phyloP scores from a whole-genome alignment of 106 monocot species.

The Platanthera zijinensis region DNA sequence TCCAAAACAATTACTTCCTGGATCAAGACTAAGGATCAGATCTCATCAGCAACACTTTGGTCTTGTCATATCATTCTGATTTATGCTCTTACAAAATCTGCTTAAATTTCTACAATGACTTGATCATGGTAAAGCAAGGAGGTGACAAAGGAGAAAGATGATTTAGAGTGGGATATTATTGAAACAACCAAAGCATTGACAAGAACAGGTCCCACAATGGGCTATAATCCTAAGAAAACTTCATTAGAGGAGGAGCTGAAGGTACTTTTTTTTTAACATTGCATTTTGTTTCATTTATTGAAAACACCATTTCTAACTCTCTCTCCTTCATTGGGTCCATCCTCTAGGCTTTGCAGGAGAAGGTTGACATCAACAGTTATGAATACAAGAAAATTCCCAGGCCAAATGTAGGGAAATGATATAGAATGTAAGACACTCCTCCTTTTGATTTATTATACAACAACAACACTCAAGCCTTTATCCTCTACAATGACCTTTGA shows the following conservation, averaged over 20 bases:
- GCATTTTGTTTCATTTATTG: not conserved
- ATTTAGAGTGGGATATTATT: slow-evolving; percentile 84
- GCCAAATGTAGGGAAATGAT: slow-evolving; percentile 34
- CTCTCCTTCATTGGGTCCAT: not conserved
- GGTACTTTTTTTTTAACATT: slow-evolving; percentile 22
- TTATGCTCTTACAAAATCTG: not conserved
- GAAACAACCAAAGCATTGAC: slow-evolving; percentile 65
- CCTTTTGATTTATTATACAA: too few relatives aligned
- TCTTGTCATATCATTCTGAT: not conserved
- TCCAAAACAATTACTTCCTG: too few relatives aligned
- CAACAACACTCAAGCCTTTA: too few relatives aligned
- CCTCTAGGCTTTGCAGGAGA: slow-evolving; percentile 60
- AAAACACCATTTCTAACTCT: not conserved
- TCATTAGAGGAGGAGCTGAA: slow-evolving; percentile 88
- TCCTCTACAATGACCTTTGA: too few relatives aligned
- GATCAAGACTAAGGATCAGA: too few relatives aligned
- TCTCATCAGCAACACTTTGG: not conserved
- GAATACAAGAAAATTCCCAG: slow-evolving; percentile 68
- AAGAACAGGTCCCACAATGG: slow-evolving; percentile 67
- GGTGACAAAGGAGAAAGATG: slow-evolving; percentile 84
- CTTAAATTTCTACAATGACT: not conserved
- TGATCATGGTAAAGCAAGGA: slow-evolving; percentile 47
- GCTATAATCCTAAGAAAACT: slow-evolving; percentile 71
- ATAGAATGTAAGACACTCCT: not conserved
- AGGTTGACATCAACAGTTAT: slow-evolving; percentile 77